Evolutionary conservation across 495 filamentous ascomycete genomes (phyloP).

Genomic region (Glonium stellatum): DNA sequence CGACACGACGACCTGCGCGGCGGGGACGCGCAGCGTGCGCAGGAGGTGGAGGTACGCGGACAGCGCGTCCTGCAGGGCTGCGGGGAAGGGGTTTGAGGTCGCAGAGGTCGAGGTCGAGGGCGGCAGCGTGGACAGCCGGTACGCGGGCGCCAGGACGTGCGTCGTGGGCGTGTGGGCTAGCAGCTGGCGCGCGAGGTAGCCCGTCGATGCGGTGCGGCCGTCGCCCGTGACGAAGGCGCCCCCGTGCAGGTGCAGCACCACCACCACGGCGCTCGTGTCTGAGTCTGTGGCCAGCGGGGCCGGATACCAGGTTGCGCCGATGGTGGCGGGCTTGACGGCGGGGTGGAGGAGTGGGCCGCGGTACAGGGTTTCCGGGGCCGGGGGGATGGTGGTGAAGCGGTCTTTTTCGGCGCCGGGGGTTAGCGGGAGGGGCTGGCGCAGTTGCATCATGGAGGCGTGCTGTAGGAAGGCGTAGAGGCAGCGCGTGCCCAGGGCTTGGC

Average conservation of each 20-base stretch:
- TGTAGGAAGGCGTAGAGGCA: slow-evolving; percentile 25
- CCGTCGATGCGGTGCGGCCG: slow-evolving; percentile 36
- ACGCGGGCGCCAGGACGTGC: slow-evolving; percentile 29
- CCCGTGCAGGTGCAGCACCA: slow-evolving; percentile 49
- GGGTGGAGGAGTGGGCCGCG: slow-evolving; percentile 27
- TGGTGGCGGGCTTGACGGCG: slow-evolving; percentile 30
- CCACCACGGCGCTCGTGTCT: slow-evolving; percentile 2
- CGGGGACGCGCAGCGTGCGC: slow-evolving; percentile 20
- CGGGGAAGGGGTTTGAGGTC: slow-evolving; percentile 31
- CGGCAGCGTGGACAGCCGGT: slow-evolving; percentile 29
- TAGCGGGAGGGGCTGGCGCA: slow-evolving; percentile 26
- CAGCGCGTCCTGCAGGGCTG: slow-evolving; percentile 30
- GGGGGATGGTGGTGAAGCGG: slow-evolving; percentile 30
- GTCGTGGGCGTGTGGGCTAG: slow-evolving; percentile 14
- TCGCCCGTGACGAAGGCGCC: slow-evolving; percentile 44
- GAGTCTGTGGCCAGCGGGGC: background rate
- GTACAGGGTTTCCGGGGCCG: slow-evolving; percentile 24
- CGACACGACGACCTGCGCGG: slow-evolving; percentile 23
- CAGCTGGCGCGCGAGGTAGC: slow-evolving; percentile 33
- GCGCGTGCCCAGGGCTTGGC: slow-evolving; percentile 33
- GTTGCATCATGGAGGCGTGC: slow-evolving; percentile 23
- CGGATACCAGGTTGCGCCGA: slow-evolving; percentile 39
- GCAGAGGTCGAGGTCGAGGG: slow-evolving; percentile 15
- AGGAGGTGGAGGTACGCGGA: slow-evolving; percentile 28
- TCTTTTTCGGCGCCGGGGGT: slow-evolving; percentile 32